phyloP scores from a whole-genome alignment of 2,329 filamentous ascomycete genomes.

The Pyrenophora seminiperda region DNA sequence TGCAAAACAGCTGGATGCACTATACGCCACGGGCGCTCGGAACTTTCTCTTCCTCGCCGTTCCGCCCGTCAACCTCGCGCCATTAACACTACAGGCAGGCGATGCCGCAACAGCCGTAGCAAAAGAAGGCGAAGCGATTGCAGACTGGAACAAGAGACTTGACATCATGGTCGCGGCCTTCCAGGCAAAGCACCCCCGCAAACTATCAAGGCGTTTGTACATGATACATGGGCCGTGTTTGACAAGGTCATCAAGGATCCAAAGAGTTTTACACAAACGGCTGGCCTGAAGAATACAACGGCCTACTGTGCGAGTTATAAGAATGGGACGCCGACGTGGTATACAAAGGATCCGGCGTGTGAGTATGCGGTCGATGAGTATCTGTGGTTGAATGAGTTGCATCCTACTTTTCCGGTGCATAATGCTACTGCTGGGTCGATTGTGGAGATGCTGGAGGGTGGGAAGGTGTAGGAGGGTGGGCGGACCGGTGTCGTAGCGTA shows the following conservation, averaged over 20 bases:
- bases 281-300: conserved; percentile 61
- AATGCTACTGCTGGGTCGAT: conserved; percentile 60
- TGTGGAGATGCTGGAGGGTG: conserved; percentile 25
- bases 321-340: conserved; percentile 51
- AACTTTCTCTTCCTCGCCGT: conserved; percentile 58
- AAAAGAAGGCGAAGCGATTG: conserved; percentile 53
- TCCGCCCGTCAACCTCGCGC: conserved; percentile 58
- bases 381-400: conserved; percentile 67
- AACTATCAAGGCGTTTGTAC: conserved; percentile 54
- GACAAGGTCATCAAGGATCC: conserved; percentile 60
- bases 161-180: conserved; percentile 51
- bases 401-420: conserved; percentile 68
- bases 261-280: conserved; percentile 56
- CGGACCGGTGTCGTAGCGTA: too few relatives aligned
- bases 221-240: conserved; percentile 61
- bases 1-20: conserved; percentile 42
- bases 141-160: conserved; percentile 58
- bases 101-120: conserved; percentile 44
- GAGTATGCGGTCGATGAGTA: conserved; percentile 64
- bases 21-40: conserved; percentile 54
- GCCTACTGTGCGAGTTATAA: conserved; percentile 60
- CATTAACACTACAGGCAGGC: conserved; percentile 49
- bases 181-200: conserved; percentile 42
- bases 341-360: conserved; percentile 54
- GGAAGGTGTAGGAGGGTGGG: too few relatives aligned